Evolutionary conservation across 2,329 filamentous ascomycete species (phyloP).

Genomic region (Ceratocystis diversiconidia): DNA sequence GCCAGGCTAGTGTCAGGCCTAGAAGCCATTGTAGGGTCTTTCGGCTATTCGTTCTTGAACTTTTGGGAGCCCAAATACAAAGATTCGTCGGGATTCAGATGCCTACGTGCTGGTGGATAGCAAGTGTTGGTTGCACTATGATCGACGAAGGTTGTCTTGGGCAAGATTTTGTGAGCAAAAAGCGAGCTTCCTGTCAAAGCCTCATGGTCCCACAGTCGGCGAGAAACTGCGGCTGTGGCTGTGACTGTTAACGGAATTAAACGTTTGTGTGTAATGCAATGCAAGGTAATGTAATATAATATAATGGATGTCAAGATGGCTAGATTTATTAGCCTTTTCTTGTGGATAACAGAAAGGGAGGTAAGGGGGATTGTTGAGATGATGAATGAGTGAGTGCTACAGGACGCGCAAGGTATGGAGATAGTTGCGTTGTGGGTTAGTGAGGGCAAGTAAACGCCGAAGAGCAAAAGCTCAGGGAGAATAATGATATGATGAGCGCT

Average conservation of each 20-base stretch:
- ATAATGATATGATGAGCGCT: not conserved
- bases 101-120: not conserved
- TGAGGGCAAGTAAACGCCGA: not conserved
- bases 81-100: not conserved
- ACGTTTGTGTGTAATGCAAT: not conserved
- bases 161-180: not conserved
- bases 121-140: not conserved
- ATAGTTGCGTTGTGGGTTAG: not conserved
- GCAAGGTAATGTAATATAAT: no score
- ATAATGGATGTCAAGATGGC: no score
- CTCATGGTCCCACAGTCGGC: not conserved
- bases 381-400: no score
- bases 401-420: no score
- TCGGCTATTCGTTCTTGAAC: not conserved
- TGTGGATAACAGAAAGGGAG: not conserved
- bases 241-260: not conserved
- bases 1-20: conserved; percentile 5
- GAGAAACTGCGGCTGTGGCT: not conserved
- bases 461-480: not conserved
- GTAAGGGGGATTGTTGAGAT: not conserved
- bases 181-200: not conserved
- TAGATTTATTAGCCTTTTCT: not conserved
- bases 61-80: not conserved
- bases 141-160: not conserved
- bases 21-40: conserved; percentile 1